phyloP scores from a whole-genome alignment of 2,329 filamentous ascomycete species.

The Blumeria graminis region DNA sequence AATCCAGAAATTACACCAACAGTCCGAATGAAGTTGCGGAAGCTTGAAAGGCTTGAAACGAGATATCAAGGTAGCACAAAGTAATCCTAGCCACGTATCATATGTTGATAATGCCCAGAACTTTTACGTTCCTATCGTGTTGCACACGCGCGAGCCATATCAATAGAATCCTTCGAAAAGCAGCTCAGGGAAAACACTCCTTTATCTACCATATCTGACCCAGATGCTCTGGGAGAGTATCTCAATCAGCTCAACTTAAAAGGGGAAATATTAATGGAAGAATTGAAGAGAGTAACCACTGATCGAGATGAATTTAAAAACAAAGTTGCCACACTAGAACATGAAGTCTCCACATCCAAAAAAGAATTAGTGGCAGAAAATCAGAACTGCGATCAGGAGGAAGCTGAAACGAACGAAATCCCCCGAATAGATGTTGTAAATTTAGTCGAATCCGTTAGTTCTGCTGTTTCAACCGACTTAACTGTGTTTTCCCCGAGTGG shows the following conservation, averaged over 20 bases:
- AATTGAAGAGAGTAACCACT: slow-evolving; percentile 63
- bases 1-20: slow-evolving; percentile 3
- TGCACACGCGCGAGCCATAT: slow-evolving; percentile 63
- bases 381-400: background rate
- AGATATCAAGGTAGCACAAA: slow-evolving; percentile 50
- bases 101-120: slow-evolving; percentile 25
- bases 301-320: slow-evolving; percentile 64
- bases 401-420: background rate
- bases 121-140: slow-evolving; percentile 76
- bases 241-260: slow-evolving; percentile 68
- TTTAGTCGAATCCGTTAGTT: background rate
- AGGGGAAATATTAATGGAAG: slow-evolving; percentile 80
- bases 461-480: background rate
- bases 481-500: background rate
- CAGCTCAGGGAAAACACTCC: slow-evolving; percentile 81
- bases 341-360: slow-evolving; percentile 33
- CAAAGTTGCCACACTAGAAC: slow-evolving; percentile 44
- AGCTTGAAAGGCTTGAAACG: slow-evolving; percentile 52
- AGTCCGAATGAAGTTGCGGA: slow-evolving; percentile 5
- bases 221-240: slow-evolving; percentile 67
- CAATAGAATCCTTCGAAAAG: slow-evolving; percentile 84
- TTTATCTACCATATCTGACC: slow-evolving; percentile 67
- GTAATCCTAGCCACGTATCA: background rate
- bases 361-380: slow-evolving; percentile 31
- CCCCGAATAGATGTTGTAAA: background rate